These are phyloP conservation scores for Triticum monococcum DNA, from an alignment of 176 grass and related monocot species.

Conservation along the genomic window DNA sequence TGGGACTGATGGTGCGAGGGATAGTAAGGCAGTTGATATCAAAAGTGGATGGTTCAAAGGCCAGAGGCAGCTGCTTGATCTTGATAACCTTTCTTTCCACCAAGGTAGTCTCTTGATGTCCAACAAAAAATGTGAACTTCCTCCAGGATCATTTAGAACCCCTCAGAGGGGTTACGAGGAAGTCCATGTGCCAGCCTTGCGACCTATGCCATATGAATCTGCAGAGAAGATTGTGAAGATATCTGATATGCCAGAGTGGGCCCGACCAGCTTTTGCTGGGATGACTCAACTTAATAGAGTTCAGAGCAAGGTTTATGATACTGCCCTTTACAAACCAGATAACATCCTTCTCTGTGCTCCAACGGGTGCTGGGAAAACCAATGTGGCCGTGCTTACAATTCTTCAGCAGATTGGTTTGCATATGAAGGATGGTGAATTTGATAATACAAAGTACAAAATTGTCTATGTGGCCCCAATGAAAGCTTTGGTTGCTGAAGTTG, in stretches of 20 bases:
- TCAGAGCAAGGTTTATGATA: slow-evolving; percentile 88
- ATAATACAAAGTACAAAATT: slow-evolving; percentile 88
- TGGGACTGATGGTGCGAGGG: slow-evolving; percentile 34
- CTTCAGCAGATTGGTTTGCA: slow-evolving; percentile 87
- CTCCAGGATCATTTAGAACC: slow-evolving; percentile 60
- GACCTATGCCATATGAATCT: slow-evolving; percentile 55
- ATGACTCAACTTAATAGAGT: slow-evolving; percentile 91
- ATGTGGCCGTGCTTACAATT: slow-evolving; percentile 85
- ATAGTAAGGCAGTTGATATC: slow-evolving; percentile 43
- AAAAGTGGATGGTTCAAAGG: slow-evolving; percentile 87
- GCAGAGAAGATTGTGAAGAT: slow-evolving; percentile 86
- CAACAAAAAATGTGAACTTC: slow-evolving; percentile 83
- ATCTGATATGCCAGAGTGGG: slow-evolving; percentile 71
- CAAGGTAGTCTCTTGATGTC: slow-evolving; percentile 90
- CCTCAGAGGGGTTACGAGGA: slow-evolving; percentile 87
- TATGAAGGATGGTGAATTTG: slow-evolving; percentile 64
- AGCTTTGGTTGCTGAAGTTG: slow-evolving; percentile 94
- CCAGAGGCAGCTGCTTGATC: slow-evolving; percentile 76
- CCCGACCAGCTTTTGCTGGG: slow-evolving; percentile 66
- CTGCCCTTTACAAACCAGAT: slow-evolving; percentile 72
- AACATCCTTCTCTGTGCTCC: slow-evolving; percentile 91
- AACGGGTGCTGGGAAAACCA: slow-evolving; percentile 97
- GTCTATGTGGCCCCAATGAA: slow-evolving; percentile 99
- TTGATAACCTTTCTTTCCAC: slow-evolving; percentile 76
- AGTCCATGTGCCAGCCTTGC: slow-evolving; percentile 71